Evolutionary conservation across 495 filamentous ascomycete genomes (phyloP).

Genomic region (Penicillium chermesinum): DNA sequence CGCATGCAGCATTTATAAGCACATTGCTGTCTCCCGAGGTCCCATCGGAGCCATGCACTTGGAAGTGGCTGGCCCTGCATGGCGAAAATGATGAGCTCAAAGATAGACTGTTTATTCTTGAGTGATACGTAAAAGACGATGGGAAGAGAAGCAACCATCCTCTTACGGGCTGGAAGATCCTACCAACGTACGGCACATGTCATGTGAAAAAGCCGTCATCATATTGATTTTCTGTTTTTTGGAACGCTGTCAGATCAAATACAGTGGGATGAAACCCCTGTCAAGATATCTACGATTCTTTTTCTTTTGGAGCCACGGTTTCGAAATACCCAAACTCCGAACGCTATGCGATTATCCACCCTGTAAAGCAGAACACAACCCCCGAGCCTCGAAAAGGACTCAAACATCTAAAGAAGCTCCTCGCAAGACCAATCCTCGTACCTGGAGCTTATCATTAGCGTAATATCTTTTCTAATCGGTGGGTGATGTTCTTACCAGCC

Average conservation of each 20-base stretch:
- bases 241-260: conserved; percentile 21
- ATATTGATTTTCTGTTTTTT: conserved; percentile 25
- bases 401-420: conserved; percentile 60
- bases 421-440: conserved; percentile 99
- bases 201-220: conserved; percentile 18
- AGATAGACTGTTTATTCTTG: too few species aligned
- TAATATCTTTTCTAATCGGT: background rate
- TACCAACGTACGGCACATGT: too few species aligned
- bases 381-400: conserved; percentile 6
- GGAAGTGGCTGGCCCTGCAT: too few species aligned
- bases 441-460: conserved; percentile 39
- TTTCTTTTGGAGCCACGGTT: conserved; percentile 18
- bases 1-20: too few species aligned
- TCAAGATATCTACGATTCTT: conserved; percentile 6
- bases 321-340: conserved; percentile 23
- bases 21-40: too few species aligned
- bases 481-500: conserved; percentile 79
- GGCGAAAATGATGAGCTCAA: too few species aligned
- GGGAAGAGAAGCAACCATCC: too few species aligned
- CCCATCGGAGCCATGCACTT: too few species aligned
- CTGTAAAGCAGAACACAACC: conserved; percentile 19
- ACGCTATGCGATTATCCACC: conserved; percentile 40
- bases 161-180: too few species aligned
- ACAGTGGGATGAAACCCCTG: conserved; percentile 16
- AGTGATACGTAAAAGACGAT: too few species aligned